These are phyloP conservation scores for Solanum hybrid DNA, from an alignment of 305 asterid species.

Conservation along the genomic window DNA sequence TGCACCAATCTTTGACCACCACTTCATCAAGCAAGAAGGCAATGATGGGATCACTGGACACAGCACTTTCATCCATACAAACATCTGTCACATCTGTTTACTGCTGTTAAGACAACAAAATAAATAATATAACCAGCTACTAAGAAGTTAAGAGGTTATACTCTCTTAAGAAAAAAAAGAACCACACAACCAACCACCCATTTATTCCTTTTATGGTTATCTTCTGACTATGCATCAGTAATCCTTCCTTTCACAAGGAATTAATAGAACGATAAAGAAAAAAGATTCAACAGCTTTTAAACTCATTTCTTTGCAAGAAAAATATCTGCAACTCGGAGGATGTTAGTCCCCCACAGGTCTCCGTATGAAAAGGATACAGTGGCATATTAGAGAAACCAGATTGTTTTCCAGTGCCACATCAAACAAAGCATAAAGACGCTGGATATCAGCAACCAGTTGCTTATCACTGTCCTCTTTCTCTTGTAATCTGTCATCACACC, in stretches of 20 bases:
- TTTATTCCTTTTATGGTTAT: not conserved
- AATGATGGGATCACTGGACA: slow-evolving; percentile 84
- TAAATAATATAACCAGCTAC: not conserved
- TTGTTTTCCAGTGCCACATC: slow-evolving; percentile 91
- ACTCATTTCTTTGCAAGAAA: slow-evolving; percentile 1
- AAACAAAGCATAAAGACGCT: slow-evolving; percentile 68
- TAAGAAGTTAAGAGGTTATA: not conserved
- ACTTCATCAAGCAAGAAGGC: slow-evolving; percentile 96
- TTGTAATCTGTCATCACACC: slow-evolving; percentile 65
- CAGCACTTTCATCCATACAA: slow-evolving; percentile 97
- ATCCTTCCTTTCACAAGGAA: not conserved
- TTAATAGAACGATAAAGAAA: not conserved
- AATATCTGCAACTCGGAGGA: not conserved
- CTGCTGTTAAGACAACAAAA: slow-evolving; percentile 42
- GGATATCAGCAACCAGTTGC: slow-evolving; percentile 62
- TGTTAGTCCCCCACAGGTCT: not conserved
- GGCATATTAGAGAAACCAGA: slow-evolving; percentile 78
- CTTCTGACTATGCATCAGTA: not conserved
- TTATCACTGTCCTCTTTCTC: slow-evolving; percentile 50
- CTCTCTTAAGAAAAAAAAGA: not conserved
- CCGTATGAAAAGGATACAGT: slow-evolving; percentile 60
- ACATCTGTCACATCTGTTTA: slow-evolving; percentile 82
- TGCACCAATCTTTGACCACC: slow-evolving; percentile 98
- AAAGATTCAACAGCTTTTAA: not conserved
- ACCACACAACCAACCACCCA: not conserved